phyloP scores from a whole-genome alignment of 2,329 filamentous ascomycete species.

The Colletotrichum filicis region DNA sequence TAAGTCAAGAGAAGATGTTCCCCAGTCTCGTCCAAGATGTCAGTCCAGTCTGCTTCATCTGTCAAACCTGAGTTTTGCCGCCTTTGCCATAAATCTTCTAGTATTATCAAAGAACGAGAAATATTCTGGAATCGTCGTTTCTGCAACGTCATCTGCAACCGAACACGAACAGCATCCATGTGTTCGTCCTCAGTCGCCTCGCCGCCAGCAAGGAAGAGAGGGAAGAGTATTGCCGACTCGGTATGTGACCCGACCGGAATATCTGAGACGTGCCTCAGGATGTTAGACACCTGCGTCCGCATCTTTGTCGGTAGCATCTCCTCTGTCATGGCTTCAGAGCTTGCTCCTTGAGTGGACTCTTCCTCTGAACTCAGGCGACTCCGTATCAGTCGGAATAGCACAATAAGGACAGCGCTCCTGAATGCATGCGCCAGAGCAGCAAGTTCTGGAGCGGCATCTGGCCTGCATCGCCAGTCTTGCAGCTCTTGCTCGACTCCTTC shows the following conservation, averaged over 20 bases:
- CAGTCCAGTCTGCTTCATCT: slow-evolving; percentile 10
- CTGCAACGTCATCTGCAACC: slow-evolving; percentile 24
- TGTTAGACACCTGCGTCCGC: slow-evolving; percentile 22
- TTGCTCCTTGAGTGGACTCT: neutral
- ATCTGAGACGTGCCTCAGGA: slow-evolving; percentile 9
- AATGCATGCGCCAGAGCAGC: slow-evolving; percentile 23
- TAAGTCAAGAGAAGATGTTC: slow-evolving; percentile 26
- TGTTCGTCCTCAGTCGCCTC: slow-evolving; percentile 24
- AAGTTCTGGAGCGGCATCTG: slow-evolving; percentile 9
- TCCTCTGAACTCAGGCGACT: neutral
- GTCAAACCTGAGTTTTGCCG: neutral
- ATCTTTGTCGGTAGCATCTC: slow-evolving; percentile 23
- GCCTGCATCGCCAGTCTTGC: slow-evolving; percentile 20
- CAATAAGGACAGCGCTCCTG: slow-evolving; percentile 15
- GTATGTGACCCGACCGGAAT: slow-evolving; percentile 26
- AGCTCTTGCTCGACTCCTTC: slow-evolving; percentile 19
- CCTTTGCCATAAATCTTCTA: slow-evolving; percentile 29
- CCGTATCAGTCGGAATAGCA: slow-evolving; percentile 22
- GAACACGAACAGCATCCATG: slow-evolving; percentile 19
- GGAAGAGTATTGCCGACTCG: slow-evolving; percentile 31
- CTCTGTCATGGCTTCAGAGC: neutral
- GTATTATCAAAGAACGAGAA: neutral
- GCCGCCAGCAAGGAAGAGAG: slow-evolving; percentile 31
- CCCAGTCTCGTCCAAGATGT: slow-evolving; percentile 13
- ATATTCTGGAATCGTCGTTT: slow-evolving; percentile 27